A percentile compares a stretch with the other conserved stretches of the same genome.
Conservation (phyloP, 352 stramenopile genomes). For the Phytophthora litchii region DNA sequence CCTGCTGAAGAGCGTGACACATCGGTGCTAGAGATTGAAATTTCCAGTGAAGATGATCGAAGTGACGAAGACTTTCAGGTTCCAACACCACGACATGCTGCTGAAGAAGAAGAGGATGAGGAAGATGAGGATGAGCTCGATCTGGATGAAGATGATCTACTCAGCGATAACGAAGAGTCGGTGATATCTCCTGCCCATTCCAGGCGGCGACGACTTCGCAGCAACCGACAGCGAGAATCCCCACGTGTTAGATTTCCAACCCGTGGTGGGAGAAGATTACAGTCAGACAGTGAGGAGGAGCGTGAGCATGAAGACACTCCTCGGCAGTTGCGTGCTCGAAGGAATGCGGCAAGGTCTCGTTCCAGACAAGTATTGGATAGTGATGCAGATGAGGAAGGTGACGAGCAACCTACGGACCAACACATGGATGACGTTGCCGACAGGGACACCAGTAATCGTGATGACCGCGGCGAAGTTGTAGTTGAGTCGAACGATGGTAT, state of each 20-base stretch:
- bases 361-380: slow-evolving; percentile 37
- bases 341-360: slow-evolving; percentile 28
- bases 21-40: slow-evolving; percentile 82
- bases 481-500: slow-evolving; percentile 85
- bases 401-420: slow-evolving; percentile 8
- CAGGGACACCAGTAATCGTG: slow-evolving; percentile 11
- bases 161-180: slow-evolving; percentile 55
- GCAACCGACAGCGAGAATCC: slow-evolving; percentile 27
- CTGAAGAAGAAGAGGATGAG: slow-evolving; percentile 59
- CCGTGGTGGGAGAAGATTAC: slow-evolving; percentile 48
- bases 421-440: slow-evolving; percentile 8
- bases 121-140: slow-evolving; percentile 66
- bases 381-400: slow-evolving; percentile 33
- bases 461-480: slow-evolving; percentile 53
- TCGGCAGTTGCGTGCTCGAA: slow-evolving; percentile 30
- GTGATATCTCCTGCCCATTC: slow-evolving; percentile 46
- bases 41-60: slow-evolving; percentile 87
- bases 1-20: slow-evolving; percentile 82
- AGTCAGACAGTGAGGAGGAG: slow-evolving; percentile 21
- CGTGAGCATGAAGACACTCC: slow-evolving; percentile 28
- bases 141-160: slow-evolving; percentile 46
- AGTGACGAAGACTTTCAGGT: slow-evolving; percentile 89
- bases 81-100: slow-evolving; percentile 49
- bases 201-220: slow-evolving; percentile 45
- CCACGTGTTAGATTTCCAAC: slow-evolving; percentile 33